These are phyloP conservation scores for Plasmopara muralis DNA, from an alignment of 352 stramenopile genomes.

Conservation along the genomic window DNA sequence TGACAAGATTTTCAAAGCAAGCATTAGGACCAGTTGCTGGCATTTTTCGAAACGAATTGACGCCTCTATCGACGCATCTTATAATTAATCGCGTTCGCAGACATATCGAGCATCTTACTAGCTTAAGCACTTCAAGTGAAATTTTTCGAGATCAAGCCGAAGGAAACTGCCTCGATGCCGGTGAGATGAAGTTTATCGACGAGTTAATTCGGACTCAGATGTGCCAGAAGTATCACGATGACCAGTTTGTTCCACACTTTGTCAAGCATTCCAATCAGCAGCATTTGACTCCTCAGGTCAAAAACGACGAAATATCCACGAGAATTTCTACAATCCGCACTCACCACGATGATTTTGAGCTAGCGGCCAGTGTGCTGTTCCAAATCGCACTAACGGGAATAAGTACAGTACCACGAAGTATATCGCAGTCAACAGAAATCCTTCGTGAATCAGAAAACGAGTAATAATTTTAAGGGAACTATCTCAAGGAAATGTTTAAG, in stretches of 20 bases:
- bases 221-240: slow-evolving; percentile 50
- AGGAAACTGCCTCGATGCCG: slow-evolving; percentile 6
- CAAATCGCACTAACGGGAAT: slow-evolving; percentile 35
- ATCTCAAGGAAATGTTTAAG: no score
- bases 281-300: background rate
- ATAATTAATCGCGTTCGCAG: slow-evolving; percentile 40
- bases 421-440: background rate
- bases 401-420: slow-evolving; percentile 8
- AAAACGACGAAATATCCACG: background rate
- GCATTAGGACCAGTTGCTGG: slow-evolving; percentile 20
- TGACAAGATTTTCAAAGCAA: slow-evolving; percentile 32
- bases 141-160: background rate
- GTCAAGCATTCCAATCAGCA: slow-evolving; percentile 9
- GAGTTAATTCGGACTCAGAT: slow-evolving; percentile 40
- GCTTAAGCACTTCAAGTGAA: slow-evolving; percentile 8
- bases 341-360: slow-evolving; percentile 22
- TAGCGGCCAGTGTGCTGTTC: slow-evolving; percentile 25
- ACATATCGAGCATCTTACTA: slow-evolving; percentile 37
- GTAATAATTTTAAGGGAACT: background rate
- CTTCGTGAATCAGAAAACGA: background rate
- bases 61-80: slow-evolving; percentile 32
- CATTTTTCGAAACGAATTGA: slow-evolving; percentile 18
- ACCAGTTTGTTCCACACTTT: slow-evolving; percentile 12
- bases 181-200: slow-evolving; percentile 21
- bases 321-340: slow-evolving; percentile 1